A percentile compares a stretch with the other conserved stretches of the same genome.
phyloP scores from a whole-genome alignment of 257 asterid species.

The Scutellaria barbata region DNA sequence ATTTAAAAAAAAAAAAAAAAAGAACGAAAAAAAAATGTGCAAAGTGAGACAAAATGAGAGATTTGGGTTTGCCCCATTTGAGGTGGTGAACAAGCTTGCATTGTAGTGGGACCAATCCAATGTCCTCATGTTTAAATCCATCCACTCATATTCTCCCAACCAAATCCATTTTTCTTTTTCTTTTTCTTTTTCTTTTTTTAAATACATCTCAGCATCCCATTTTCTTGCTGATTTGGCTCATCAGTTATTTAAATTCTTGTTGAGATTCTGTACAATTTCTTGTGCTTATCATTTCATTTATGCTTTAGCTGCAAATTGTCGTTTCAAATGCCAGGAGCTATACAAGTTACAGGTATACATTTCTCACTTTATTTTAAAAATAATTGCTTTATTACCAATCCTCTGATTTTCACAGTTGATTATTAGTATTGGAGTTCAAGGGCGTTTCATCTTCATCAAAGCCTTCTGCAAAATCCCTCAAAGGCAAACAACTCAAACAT shows the following conservation, averaged over 20 bases:
- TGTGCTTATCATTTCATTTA: background rate
- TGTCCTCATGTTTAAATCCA: slow-evolving; percentile 40
- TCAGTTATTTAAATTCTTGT: slow-evolving; percentile 9
- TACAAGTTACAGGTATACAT: slow-evolving; percentile 79
- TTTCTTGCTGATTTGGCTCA: slow-evolving; percentile 32
- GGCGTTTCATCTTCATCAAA: slow-evolving; percentile 61
- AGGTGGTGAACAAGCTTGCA: slow-evolving; percentile 31
- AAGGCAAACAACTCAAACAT: slow-evolving; percentile 48
- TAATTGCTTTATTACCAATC: background rate
- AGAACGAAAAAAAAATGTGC: background rate
- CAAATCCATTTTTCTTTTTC: slow-evolving; percentile 35
- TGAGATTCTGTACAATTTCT: background rate
- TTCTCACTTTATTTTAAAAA: slow-evolving; percentile 18
- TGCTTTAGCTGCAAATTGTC: slow-evolving; percentile 1
- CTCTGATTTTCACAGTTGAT: slow-evolving; percentile 22
- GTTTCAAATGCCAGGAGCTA: slow-evolving; percentile 84
- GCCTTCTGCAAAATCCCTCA: slow-evolving; percentile 61
- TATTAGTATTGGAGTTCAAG: slow-evolving; percentile 79
- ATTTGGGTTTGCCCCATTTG: slow-evolving; percentile 31
- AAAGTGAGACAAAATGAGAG: slow-evolving; percentile 36
- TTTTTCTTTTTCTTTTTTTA: slow-evolving; percentile 29
- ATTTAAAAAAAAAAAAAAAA: no score
- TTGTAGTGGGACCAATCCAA: slow-evolving; percentile 47
- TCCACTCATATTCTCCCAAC: slow-evolving; percentile 53
- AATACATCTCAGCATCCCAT: background rate